phyloP scores from a whole-genome alignment of 2,329 filamentous ascomycete genomes.

The Ceratocystis cubensis region DNA sequence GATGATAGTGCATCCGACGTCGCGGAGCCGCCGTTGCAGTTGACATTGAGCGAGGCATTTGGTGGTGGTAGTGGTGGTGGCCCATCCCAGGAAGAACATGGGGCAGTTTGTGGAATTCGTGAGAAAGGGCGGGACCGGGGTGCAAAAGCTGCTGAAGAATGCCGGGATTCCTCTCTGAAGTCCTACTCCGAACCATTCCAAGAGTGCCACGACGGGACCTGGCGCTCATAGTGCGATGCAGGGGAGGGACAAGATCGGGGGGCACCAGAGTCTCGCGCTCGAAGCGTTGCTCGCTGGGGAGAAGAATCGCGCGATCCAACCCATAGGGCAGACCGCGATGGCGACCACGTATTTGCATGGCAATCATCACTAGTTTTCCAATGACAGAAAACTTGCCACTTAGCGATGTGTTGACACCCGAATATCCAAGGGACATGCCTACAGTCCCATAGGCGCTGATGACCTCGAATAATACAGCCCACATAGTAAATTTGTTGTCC shows the following conservation, averaged over 20 bases:
- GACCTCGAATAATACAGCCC: conserved; percentile 67
- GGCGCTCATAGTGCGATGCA: conserved; percentile 30
- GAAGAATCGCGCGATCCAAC: conserved; percentile 47
- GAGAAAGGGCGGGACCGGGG: conserved; percentile 34
- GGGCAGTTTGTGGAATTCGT: conserved; percentile 23
- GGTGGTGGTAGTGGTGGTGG: conserved; percentile 8
- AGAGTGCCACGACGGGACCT: conserved; percentile 25
- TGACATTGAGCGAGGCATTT: conserved; percentile 13
- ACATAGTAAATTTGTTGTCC: conserved; percentile 51
- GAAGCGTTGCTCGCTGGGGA: conserved; percentile 45
- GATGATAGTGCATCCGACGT: conserved; percentile 14
- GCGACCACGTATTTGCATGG: conserved; percentile 57
- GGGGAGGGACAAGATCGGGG: conserved; percentile 28
- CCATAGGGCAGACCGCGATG: conserved; percentile 58
- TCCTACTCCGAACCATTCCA: conserved; percentile 15
- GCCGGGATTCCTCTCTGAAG: conserved; percentile 32
- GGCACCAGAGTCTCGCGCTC: conserved; percentile 39
- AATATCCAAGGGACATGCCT: conserved; percentile 75
- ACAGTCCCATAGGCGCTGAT: conserved; percentile 91
- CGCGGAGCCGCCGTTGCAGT: conserved; percentile 9
- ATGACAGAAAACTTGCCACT: conserved; percentile 67
- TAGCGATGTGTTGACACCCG: conserved; percentile 63
- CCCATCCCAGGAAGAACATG: conserved; percentile 9
- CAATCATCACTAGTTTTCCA: conserved; percentile 56
- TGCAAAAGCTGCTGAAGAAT: conserved; percentile 37